Conservation (phyloP, 164 flowering plant species). For the Kalanchoe fedtschenkoi region DNA sequence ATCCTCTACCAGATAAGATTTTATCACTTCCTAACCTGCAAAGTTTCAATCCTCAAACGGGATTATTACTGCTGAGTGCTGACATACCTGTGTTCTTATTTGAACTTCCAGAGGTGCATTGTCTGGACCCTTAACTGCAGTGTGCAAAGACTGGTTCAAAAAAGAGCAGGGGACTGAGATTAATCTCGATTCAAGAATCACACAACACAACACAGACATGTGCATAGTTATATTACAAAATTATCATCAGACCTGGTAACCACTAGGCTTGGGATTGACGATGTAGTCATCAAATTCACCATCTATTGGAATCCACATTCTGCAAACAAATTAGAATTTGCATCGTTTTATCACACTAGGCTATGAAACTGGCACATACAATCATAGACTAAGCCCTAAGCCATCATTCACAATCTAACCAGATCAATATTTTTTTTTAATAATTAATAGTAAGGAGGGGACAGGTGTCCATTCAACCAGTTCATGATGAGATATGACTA, state of each 20-base stretch:
- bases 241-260: constrained; percentile 64
- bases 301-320: constrained; percentile 90
- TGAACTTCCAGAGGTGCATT: constrained; percentile 84
- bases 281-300: constrained; percentile 96
- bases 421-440: neutral
- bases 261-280: constrained; percentile 93
- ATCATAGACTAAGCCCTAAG: neutral
- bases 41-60: neutral
- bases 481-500: neutral
- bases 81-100: constrained; percentile 89
- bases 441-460: neutral
- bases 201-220: neutral
- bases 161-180: neutral
- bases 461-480: neutral
- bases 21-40: neutral
- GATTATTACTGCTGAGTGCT: neutral
- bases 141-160: constrained; percentile 68
- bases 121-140: constrained; percentile 89
- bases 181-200: neutral
- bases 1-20: constrained; percentile 40
- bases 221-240: neutral
- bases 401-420: neutral
- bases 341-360: neutral
- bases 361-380: neutral
- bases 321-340: constrained; percentile 22